Percentiles rank a stretch among this genome's conserved stretches.
Evolutionary conservation across 768 basidiomycete species (phyloP).

Genomic region (Tulasnella sp.): DNA sequence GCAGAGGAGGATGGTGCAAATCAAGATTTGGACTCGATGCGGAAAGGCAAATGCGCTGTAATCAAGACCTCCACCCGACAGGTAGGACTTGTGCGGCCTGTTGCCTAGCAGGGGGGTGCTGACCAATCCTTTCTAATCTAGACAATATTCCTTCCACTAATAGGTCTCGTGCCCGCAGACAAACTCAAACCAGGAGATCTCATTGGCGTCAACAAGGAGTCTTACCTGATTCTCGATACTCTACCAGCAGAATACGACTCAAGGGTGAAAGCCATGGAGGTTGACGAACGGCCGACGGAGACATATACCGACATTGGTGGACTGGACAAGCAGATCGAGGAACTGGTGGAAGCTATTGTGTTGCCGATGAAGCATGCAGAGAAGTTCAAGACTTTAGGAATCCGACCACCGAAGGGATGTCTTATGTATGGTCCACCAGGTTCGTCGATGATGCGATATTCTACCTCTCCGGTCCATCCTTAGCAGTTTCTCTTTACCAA

Average conservation of each 20-base stretch:
- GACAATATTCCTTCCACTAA: constrained; percentile 97
- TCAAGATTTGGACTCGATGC: constrained; percentile 92
- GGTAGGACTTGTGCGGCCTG: constrained; percentile 41
- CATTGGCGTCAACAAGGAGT: constrained; percentile 99
- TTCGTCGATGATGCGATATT: constrained; percentile 42
- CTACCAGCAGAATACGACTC: constrained; percentile 97
- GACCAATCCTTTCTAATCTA: constrained; percentile 37
- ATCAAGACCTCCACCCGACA: constrained; percentile 99
- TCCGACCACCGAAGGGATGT: constrained; percentile 96
- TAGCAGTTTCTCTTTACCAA: constrained; percentile 7
- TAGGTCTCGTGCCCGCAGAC: constrained; percentile 94
- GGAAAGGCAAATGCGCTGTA: constrained; percentile 96
- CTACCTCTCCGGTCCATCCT: constrained; percentile 10
- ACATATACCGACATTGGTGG: constrained; percentile 98
- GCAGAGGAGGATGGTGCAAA: constrained; percentile 94
- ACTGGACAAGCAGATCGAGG: constrained; percentile 98
- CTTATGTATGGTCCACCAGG: constrained; percentile 99
- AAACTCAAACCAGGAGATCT: constrained; percentile 89
- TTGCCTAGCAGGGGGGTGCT: neutral
- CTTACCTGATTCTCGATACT: constrained; percentile 93
- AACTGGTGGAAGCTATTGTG: constrained; percentile 96
- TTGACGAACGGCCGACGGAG: constrained; percentile 97
- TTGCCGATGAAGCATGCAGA: constrained; percentile 98
- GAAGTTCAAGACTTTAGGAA: constrained; percentile 97
- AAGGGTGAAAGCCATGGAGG: constrained; percentile 99